Percentiles rank a stretch among this genome's conserved stretches.
Conservation (phyloP, 1,139 yeast species). For the Martiniozyma asiatica region DNA sequence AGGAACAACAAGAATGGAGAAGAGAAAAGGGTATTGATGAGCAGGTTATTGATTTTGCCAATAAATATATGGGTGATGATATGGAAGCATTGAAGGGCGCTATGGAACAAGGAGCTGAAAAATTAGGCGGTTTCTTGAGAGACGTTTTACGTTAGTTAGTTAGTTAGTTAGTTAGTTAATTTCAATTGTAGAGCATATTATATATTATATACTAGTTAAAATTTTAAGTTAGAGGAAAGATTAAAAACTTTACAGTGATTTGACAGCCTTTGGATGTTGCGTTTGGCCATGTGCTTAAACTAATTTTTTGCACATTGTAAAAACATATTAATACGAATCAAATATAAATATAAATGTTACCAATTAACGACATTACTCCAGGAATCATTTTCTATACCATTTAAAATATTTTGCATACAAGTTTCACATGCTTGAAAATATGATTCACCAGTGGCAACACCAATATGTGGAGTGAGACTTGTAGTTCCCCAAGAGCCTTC, state of each 20-base stretch:
- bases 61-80: constrained; percentile 75
- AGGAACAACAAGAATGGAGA: constrained; percentile 35
- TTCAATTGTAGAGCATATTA: too few species aligned
- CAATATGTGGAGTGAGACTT: constrained; percentile 66
- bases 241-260: too few species aligned
- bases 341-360: not conserved
- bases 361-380: constrained; percentile 6
- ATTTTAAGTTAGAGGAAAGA: too few species aligned
- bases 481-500: constrained; percentile 22
- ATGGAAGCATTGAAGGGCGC: constrained; percentile 81
- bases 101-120: constrained; percentile 89
- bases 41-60: constrained; percentile 47
- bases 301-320: too few species aligned
- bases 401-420: constrained; percentile 36
- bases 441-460: constrained; percentile 51
- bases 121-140: constrained; percentile 71
- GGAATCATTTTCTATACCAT: constrained; percentile 25
- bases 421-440: constrained; percentile 35
- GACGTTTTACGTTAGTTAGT: constrained; percentile 69
- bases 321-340: too few species aligned
- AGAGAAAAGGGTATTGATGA: constrained; percentile 37
- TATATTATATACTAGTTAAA: too few species aligned
- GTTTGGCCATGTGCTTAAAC: too few species aligned
- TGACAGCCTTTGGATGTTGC: too few species aligned
- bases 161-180: too few species aligned